A percentile compares a stretch with the other conserved stretches of the same genome.
phyloP scores from a whole-genome alignment of 345 rosid genomes.

The Rhizophora mangle region DNA sequence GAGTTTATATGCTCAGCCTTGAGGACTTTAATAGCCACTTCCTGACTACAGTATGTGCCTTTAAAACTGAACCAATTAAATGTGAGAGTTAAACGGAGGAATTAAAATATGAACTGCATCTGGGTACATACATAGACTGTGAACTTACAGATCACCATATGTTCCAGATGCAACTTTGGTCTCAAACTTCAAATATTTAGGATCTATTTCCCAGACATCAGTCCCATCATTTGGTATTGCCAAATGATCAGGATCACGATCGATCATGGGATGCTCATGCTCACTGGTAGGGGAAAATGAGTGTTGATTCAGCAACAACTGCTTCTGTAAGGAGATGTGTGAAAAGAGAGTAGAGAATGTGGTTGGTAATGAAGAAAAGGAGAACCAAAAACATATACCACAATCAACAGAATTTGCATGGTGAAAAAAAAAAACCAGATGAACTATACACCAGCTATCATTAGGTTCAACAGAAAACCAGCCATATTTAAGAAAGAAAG shows the following conservation, averaged over 20 bases:
- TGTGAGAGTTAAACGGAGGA: constrained; percentile 4
- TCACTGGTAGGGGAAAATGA: constrained; percentile 53
- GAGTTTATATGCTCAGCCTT: constrained; percentile 83
- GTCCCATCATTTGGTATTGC: constrained; percentile 87
- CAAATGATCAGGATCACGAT: constrained; percentile 47
- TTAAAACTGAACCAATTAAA: constrained; percentile 55
- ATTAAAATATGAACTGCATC: constrained; percentile 1
- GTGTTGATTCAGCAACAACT: constrained; percentile 46
- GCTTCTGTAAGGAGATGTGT: constrained; percentile 43
- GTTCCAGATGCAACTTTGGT: constrained; percentile 92
- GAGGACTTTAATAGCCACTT: constrained; percentile 93
- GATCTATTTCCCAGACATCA: constrained; percentile 97
- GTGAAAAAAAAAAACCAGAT: background rate
- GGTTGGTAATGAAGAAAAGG: background rate
- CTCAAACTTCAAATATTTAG: constrained; percentile 60
- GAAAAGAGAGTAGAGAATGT: constrained; percentile 4
- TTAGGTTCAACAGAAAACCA: too few species aligned
- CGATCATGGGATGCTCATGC: constrained; percentile 28
- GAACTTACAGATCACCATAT: constrained; percentile 92
- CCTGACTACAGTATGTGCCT: constrained; percentile 94
- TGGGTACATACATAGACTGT: constrained; percentile 6
- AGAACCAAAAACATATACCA: background rate
- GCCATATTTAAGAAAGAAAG: too few species aligned
- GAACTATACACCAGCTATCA: too few species aligned
- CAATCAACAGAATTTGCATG: background rate